Conservation (phyloP, 2,329 filamentous ascomycete species). For the Apiospora rasikravindrae region DNA sequence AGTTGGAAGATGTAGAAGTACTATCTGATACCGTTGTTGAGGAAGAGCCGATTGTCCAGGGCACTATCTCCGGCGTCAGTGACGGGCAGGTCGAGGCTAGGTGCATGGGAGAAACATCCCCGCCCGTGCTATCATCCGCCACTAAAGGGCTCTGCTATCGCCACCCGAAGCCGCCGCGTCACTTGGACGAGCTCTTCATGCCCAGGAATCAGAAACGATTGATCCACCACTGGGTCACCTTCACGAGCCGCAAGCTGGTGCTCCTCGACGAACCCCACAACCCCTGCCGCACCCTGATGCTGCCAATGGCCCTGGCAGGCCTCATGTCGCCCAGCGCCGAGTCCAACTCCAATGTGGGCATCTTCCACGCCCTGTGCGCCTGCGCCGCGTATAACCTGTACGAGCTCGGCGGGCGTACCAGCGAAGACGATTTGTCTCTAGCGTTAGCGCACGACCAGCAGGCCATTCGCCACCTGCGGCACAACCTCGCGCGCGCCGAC, state of each 20-base stretch:
- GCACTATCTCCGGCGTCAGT: not conserved
- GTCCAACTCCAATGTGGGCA: constrained; percentile 31
- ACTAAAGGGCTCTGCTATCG: not conserved
- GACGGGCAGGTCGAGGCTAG: not conserved
- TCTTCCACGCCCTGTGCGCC: constrained; percentile 39
- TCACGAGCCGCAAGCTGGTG: constrained; percentile 33
- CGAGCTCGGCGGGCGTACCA: constrained; percentile 41
- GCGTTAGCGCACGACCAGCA: constrained; percentile 31
- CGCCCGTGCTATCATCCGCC: not conserved
- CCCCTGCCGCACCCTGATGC: constrained; percentile 34
- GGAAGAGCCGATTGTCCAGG: not conserved
- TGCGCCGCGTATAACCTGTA: constrained; percentile 47
- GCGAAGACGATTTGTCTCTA: constrained; percentile 27
- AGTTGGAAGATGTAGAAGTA: not conserved
- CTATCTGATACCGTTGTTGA: not conserved
- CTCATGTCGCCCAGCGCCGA: constrained; percentile 26
- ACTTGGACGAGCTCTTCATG: constrained; percentile 29
- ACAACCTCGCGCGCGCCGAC: constrained; percentile 29
- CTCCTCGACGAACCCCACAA: constrained; percentile 33
- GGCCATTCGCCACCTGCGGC: constrained; percentile 31
- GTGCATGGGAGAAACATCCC: not conserved
- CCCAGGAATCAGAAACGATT: constrained; percentile 30
- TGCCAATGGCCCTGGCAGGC: constrained; percentile 33
- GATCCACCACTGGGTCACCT: constrained; percentile 36
- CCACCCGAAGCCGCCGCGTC: constrained; percentile 14